A percentile compares a stretch with the other conserved stretches of the same genome.
phyloP scores from a whole-genome alignment of 768 basidiomycete species.

The Phlegmacium glaucopus region DNA sequence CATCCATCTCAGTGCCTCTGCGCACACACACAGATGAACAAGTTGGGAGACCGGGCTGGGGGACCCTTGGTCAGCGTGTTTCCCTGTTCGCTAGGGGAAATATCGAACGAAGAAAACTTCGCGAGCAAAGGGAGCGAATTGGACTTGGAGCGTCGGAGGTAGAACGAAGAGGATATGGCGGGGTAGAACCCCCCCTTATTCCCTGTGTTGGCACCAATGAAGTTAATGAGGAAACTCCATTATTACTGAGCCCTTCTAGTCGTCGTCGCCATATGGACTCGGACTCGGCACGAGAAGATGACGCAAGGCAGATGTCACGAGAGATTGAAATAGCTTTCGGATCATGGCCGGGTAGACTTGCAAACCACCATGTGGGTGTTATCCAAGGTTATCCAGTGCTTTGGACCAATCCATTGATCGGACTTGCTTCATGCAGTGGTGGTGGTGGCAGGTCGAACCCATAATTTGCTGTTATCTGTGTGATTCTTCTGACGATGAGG shows the following conservation, averaged over 20 bases:
- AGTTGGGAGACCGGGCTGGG: slow-evolving; percentile 49
- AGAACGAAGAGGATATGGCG: background rate
- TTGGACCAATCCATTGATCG: background rate
- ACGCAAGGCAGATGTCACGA: slow-evolving; percentile 35
- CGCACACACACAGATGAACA: slow-evolving; percentile 52
- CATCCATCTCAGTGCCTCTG: slow-evolving; percentile 79
- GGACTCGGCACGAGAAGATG: slow-evolving; percentile 15
- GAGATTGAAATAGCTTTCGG: slow-evolving; percentile 61
- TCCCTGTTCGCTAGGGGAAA: slow-evolving; percentile 30
- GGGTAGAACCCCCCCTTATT: background rate
- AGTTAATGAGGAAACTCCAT: slow-evolving; percentile 20
- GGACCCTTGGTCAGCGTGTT: slow-evolving; percentile 59
- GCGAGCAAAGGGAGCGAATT: slow-evolving; percentile 10
- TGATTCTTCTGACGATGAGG: slow-evolving; percentile 49
- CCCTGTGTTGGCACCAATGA: background rate
- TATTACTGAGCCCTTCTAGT: background rate
- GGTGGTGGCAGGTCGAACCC: slow-evolving; percentile 76
- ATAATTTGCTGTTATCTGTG: slow-evolving; percentile 60
- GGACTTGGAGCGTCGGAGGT: background rate
- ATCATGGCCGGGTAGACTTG: slow-evolving; percentile 60
- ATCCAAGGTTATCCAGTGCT: background rate
- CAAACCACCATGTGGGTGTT: slow-evolving; percentile 64
- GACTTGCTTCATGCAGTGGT: slow-evolving; percentile 53
- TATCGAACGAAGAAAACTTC: slow-evolving; percentile 14
- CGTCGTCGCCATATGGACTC: background rate